Percentiles rank a stretch among this genome's conserved stretches.
Evolutionary conservation across 106 monocot genomes (phyloP).

Genomic region (Dendrobium nobile): DNA sequence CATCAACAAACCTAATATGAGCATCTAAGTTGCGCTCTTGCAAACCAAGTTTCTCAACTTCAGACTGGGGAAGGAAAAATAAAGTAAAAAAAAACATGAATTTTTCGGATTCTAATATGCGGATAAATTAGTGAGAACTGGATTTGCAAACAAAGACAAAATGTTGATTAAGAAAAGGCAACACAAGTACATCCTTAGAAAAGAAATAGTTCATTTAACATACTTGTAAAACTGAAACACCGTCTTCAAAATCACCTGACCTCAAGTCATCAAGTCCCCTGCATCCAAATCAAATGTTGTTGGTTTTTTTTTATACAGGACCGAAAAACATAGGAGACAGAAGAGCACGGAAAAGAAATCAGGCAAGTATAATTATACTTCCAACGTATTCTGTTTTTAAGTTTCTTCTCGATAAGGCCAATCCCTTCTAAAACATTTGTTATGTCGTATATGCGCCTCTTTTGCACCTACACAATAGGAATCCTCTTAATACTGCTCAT

Average conservation of each 20-base stretch:
- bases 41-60: conserved; percentile 18
- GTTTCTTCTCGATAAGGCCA: conserved; percentile 69
- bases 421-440: conserved; percentile 80
- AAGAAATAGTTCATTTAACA: neutral
- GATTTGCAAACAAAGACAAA: neutral
- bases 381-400: conserved; percentile 60
- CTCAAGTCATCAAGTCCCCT: conserved; percentile 31
- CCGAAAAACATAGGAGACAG: neutral
- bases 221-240: conserved; percentile 32
- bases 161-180: neutral
- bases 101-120: neutral
- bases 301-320: too few species aligned
- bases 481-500: neutral
- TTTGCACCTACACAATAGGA: conserved; percentile 44
- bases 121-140: neutral
- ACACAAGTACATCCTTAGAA: neutral
- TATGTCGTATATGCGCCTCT: conserved; percentile 75
- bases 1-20: conserved; percentile 24
- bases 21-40: conserved; percentile 24
- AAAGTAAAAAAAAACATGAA: neutral
- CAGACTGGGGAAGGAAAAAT: conserved; percentile 8
- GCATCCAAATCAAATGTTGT: conserved; percentile 2
- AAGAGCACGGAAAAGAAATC: neutral
- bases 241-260: conserved; percentile 18
- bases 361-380: conserved; percentile 36